These are phyloP conservation scores for Cardamine occulta DNA, from an alignment of 345 rosid species.

Conservation along the genomic window DNA sequence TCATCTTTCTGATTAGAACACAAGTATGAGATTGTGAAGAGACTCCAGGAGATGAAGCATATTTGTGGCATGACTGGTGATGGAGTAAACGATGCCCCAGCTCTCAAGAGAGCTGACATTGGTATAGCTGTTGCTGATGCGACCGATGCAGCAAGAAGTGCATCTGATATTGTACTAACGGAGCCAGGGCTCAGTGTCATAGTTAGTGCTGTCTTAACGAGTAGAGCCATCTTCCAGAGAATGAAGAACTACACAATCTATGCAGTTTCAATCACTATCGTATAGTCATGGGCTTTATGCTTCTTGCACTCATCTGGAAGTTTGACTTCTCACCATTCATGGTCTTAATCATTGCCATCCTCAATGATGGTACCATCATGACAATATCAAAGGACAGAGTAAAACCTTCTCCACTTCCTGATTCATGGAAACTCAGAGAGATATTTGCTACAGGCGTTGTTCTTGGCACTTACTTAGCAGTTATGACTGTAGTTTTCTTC, in stretches of 20 bases:
- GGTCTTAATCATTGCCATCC: conserved; percentile 86
- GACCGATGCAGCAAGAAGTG: conserved; percentile 91
- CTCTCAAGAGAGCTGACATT: conserved; percentile 90
- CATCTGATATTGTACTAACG: conserved; percentile 89
- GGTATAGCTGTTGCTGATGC: conserved; percentile 99
- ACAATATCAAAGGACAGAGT: conserved; percentile 83
- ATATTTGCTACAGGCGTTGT: conserved; percentile 84
- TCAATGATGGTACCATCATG: conserved; percentile 91
- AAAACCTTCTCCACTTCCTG: conserved; percentile 85
- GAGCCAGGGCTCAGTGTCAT: conserved; percentile 97
- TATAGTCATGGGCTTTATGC: conserved; percentile 81
- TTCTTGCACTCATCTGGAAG: conserved; percentile 92
- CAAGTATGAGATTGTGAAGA: conserved; percentile 92
- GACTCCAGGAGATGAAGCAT: conserved; percentile 83
- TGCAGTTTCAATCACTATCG: conserved; percentile 95
- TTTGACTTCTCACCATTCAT: conserved; percentile 96
- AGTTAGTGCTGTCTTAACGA: conserved; percentile 89
- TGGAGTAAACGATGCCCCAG: conserved; percentile 98
- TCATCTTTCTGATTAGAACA: conserved; percentile 56
- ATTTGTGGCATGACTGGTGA: conserved; percentile 99
- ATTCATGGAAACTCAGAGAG: conserved; percentile 89
- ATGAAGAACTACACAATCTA: conserved; percentile 99
- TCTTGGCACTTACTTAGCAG: conserved; percentile 81
- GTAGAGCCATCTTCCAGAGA: conserved; percentile 94
- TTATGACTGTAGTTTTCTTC: conserved; percentile 89